phyloP scores from a whole-genome alignment of 495 filamentous ascomycete species.

The Viridothelium virens region DNA sequence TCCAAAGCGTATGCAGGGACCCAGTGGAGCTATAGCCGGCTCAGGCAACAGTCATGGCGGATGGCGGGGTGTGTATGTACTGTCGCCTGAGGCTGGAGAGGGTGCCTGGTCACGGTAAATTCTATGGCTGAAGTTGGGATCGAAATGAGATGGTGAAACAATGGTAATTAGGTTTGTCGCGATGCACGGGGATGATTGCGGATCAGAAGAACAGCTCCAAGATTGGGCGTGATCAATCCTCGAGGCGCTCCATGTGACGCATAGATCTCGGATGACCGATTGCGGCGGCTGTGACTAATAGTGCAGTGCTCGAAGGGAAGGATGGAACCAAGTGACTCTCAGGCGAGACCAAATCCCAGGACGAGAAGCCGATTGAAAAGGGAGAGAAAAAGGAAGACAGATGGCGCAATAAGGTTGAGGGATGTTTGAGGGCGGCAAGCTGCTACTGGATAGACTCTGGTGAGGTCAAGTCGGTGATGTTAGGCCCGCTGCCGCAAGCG shows the following conservation, averaged over 20 bases:
- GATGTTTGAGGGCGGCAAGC: neutral
- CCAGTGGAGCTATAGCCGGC: neutral
- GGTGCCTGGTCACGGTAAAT: neutral
- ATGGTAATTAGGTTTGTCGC: neutral
- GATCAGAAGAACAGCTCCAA: neutral
- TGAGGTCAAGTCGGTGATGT: neutral
- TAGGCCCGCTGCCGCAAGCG: neutral
- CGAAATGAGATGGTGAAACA: slow-evolving; percentile 3
- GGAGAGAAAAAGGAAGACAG: neutral
- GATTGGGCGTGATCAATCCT: slow-evolving; percentile 9
- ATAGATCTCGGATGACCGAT: slow-evolving; percentile 7
- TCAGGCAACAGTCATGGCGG: slow-evolving; percentile 8
- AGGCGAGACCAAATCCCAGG: neutral
- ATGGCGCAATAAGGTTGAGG: neutral
- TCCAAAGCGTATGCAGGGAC: slow-evolving; percentile 2
- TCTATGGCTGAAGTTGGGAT: neutral
- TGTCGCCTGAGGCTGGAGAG: slow-evolving; percentile 9
- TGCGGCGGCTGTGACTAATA: slow-evolving; percentile 1
- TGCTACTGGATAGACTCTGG: neutral
- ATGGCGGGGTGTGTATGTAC: neutral
- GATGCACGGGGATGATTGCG: neutral
- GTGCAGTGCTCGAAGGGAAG: neutral
- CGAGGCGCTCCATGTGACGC: slow-evolving; percentile 9
- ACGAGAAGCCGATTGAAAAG: neutral
- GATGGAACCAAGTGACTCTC: neutral